Conservation (phyloP, 2,329 filamentous ascomycete species). For the Monascus ruber region DNA sequence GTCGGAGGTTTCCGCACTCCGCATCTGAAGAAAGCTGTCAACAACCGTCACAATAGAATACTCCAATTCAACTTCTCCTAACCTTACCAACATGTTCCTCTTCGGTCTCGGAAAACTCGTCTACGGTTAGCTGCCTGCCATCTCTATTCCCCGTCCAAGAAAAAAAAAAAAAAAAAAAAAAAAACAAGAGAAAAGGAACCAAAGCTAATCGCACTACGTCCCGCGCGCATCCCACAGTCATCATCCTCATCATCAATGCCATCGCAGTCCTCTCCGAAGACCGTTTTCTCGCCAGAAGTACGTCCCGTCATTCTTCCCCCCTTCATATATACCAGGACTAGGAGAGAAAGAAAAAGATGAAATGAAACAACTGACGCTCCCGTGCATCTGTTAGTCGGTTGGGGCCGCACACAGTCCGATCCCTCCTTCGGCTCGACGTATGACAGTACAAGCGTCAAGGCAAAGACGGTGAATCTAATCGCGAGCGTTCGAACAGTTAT, state of each 20-base stretch:
- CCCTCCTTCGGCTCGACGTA: conserved; percentile 63
- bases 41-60: background rate
- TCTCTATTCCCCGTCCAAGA: no score
- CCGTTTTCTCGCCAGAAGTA: conserved; percentile 76
- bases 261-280: conserved; percentile 91
- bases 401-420: conserved; percentile 53
- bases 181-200: background rate
- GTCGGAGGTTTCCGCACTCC: no score
- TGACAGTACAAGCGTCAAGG: conserved; percentile 69
- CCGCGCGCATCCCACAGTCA: conserved; percentile 44
- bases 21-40: no score
- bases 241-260: conserved; percentile 82
- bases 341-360: no score
- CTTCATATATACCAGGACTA: no score
- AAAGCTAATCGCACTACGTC: conserved; percentile 2
- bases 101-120: conserved; percentile 59
- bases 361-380: no score
- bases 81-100: conserved; percentile 50
- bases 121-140: conserved; percentile 45
- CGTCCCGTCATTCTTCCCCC: conserved; percentile 4
- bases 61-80: background rate
- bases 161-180: no score
- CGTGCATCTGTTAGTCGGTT: conserved; percentile 52
- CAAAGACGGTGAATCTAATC: conserved; percentile 79
- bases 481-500: conserved; percentile 83